Conservation (phyloP, 1,284 basidiomycete species). For the Cryptococcus jaspeensis region DNA sequence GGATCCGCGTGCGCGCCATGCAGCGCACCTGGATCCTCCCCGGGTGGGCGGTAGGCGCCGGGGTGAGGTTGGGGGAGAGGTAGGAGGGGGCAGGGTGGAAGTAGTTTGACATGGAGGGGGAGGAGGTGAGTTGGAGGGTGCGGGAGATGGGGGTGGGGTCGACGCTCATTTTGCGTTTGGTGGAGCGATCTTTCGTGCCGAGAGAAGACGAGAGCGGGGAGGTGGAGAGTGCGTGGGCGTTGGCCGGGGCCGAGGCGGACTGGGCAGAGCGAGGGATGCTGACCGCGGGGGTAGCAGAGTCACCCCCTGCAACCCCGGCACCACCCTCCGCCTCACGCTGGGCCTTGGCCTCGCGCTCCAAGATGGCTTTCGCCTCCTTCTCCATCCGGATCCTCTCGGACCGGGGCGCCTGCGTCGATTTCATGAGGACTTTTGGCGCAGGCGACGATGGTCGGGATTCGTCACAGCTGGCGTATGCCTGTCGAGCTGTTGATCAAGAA, state of each 20-base stretch:
- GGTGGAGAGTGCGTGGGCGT: not conserved
- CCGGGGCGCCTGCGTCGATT: conserved; percentile 46
- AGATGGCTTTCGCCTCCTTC: conserved; percentile 13
- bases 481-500: conserved; percentile 21
- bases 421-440: conserved; percentile 25
- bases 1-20: conserved; percentile 94
- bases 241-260: not conserved
- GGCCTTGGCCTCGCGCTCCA: not conserved
- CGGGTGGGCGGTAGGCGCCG: not conserved
- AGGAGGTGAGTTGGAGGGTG: conserved; percentile 37
- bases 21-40: conserved; percentile 56
- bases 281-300: not conserved
- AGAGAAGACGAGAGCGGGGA: conserved; percentile 10
- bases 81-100: conserved; percentile 15
- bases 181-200: conserved; percentile 14
- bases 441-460: conserved; percentile 40
- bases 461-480: conserved; percentile 49
- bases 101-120: conserved; percentile 23
- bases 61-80: not conserved
- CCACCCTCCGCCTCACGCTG: no score
- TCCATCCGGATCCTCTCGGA: conserved; percentile 36
- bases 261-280: not conserved
- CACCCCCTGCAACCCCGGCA: no score
- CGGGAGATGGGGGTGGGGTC: conserved; percentile 45
- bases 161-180: conserved; percentile 44